Base-by-base conservation (phyloP, 2,329 filamentous ascomycete genomes). In the Scytalidium sp. region DNA sequence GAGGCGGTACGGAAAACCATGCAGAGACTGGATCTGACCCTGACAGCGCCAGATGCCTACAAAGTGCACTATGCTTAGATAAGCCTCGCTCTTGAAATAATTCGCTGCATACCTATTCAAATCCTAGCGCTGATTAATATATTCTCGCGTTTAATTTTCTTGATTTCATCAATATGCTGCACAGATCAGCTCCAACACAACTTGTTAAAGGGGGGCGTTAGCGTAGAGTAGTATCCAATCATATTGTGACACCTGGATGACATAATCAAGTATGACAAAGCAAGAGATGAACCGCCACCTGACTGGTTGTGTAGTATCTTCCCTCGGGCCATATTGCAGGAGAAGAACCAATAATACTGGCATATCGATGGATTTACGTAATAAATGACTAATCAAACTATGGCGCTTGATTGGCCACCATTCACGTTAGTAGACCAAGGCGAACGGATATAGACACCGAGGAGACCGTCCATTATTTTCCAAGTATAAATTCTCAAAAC, bases 1-100 rank as follows among this genome's bases (percentile, higher is more conserved):
- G 45, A 56, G 3, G 50, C 29, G 15, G 57, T 47, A 19, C 51
- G 46, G 19, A 49, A 45, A 42, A 52, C 55, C 8, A 52, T 59
- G 51, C 50, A 22, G 7, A 45, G 53, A n/a, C 43, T 59, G 41
- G 44, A 47, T 17, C 25, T 56, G 3, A 17, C 46, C 3, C 52
- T 56, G 27, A 53, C 46, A 36, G 17, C 32, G 15, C 41, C 51
- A 8, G 32, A 36, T 36, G 32, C 32, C 5, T 36, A 36, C 17
- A 10, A n/a, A 15, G 7, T 36, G 32, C 32, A 36, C 17, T 36
- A 36, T n/a, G 32, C 32, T 36, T 36, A 36, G 32, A 10, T 36
- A n/a, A n/a, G 15, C 15, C 15, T 36, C 17, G 17, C 17, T n/a
- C 4, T 36, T 36, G 13, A 15, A 29, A 6, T n/a, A 36, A 15